These are phyloP conservation scores for Vigna trinervia DNA, from an alignment of 306 rosid genomes.

Conservation along the genomic window DNA sequence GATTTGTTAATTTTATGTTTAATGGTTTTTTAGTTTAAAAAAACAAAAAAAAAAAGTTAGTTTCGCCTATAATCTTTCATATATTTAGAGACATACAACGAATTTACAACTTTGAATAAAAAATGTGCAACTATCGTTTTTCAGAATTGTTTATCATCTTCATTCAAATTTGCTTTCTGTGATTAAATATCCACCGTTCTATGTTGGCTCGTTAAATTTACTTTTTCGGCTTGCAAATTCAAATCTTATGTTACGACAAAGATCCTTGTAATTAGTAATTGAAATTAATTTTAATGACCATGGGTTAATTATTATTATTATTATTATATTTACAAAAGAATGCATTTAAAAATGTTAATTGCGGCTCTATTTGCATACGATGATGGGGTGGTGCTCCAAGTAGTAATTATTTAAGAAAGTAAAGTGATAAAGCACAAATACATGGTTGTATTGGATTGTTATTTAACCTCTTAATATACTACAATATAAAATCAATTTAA, in stretches of 20 bases:
- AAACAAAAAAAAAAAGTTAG: too few species aligned
- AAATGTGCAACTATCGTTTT: slow-evolving; percentile 14
- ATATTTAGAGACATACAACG: too few species aligned
- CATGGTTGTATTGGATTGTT: neutral
- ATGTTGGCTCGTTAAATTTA: neutral
- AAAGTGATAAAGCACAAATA: neutral
- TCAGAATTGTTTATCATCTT: neutral
- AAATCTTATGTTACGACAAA: neutral
- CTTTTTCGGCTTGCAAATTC: neutral
- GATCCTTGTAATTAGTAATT: neutral
- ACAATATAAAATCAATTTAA: too few species aligned
- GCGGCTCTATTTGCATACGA: neutral
- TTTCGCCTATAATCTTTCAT: too few species aligned
- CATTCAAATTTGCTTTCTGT: slow-evolving; percentile 13
- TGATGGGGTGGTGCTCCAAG: neutral
- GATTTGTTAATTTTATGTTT: too few species aligned
- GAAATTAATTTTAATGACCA: neutral
- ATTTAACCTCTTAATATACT: too few species aligned
- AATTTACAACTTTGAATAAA: too few species aligned
- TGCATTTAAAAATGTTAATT: neutral
- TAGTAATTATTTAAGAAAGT: neutral
- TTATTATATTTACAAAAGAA: neutral
- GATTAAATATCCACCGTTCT: slow-evolving; percentile 14
- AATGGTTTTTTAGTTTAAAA: too few species aligned
- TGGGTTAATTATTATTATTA: neutral